These are phyloP conservation scores for Corynespora cassiicola DNA, from an alignment of 2,329 filamentous ascomycete genomes.

Conservation along the genomic window DNA sequence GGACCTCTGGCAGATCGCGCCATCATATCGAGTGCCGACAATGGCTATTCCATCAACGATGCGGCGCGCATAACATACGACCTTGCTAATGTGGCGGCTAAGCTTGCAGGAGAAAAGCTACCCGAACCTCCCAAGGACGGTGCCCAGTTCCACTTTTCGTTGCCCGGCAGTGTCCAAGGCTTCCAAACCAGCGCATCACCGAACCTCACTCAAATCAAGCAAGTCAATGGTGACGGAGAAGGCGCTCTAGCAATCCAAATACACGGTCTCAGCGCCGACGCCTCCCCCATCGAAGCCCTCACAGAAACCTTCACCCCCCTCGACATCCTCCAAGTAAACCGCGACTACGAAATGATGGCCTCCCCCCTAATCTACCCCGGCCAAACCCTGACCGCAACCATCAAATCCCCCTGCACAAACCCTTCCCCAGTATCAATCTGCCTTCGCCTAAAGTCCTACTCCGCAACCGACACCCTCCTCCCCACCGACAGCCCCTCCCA, in stretches of 20 bases:
- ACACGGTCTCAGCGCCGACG: not conserved
- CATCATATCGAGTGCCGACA: constrained; percentile 45
- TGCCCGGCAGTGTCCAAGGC: constrained; percentile 46
- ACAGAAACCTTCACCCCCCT: constrained; percentile 33
- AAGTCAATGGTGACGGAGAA: constrained; percentile 6
- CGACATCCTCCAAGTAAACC: constrained; percentile 22
- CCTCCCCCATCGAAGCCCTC: constrained; percentile 12
- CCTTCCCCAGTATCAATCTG: not conserved
- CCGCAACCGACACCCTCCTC: constrained; percentile 6
- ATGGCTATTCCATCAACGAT: constrained; percentile 47
- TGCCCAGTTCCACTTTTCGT: constrained; percentile 46
- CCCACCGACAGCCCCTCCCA: not conserved
- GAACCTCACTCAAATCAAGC: constrained; percentile 6
- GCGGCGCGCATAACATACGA: constrained; percentile 41
- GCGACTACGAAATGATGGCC: constrained; percentile 16
- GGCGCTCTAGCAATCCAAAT: constrained; percentile 10
- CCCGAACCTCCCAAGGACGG: constrained; percentile 37
- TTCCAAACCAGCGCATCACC: constrained; percentile 11
- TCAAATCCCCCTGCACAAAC: not conserved
- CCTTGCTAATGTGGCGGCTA: constrained; percentile 33
- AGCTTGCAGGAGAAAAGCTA: constrained; percentile 21
- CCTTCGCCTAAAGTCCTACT: constrained; percentile 11
- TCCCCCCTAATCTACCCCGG: constrained; percentile 8
- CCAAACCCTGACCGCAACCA: constrained; percentile 2
- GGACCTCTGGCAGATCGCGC: constrained; percentile 44